Conservation (phyloP, 345 rosid genomes). For the Linum usitatissimum region DNA sequence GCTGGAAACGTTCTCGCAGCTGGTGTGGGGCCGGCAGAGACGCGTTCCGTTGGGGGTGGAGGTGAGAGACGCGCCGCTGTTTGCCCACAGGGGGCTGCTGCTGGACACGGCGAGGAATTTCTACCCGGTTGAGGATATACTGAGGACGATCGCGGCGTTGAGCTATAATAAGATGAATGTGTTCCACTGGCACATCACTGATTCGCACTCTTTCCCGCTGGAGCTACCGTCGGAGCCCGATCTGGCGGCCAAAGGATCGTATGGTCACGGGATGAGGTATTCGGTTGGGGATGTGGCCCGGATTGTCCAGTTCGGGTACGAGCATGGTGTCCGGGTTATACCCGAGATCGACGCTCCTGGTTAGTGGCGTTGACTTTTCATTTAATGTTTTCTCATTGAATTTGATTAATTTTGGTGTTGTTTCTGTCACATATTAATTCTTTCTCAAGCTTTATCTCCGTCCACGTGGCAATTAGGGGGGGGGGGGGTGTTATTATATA, state of each 20-base stretch:
- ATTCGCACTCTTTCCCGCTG: conserved; percentile 76
- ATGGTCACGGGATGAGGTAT: conserved; percentile 50
- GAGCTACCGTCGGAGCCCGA: conserved; percentile 65
- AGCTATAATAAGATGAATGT: conserved; percentile 75
- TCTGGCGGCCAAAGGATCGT: conserved; percentile 65
- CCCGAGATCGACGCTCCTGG: conserved; percentile 90
- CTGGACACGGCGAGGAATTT: conserved; percentile 81
- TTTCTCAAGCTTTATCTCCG: no score
- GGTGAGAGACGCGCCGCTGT: conserved; percentile 51
- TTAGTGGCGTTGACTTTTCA: conserved; percentile 14
- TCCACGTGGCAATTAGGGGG: no score
- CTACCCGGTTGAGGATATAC: conserved; percentile 52
- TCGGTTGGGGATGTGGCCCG: conserved; percentile 40
- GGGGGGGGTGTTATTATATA: no score
- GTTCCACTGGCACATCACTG: conserved; percentile 88
- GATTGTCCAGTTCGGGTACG: conserved; percentile 56
- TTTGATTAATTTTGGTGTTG: background rate
- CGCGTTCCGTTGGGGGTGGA: conserved; percentile 36
- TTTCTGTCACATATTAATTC: background rate
- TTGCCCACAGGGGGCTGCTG: conserved; percentile 54
- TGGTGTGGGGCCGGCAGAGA: conserved; percentile 57
- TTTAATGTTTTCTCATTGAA: no score
- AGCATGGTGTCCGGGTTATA: conserved; percentile 68
- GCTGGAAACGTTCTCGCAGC: conserved; percentile 76
- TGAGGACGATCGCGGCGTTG: conserved; percentile 58